Conservation (phyloP, 352 stramenopile species). For the Elongisporangium undulatum region DNA sequence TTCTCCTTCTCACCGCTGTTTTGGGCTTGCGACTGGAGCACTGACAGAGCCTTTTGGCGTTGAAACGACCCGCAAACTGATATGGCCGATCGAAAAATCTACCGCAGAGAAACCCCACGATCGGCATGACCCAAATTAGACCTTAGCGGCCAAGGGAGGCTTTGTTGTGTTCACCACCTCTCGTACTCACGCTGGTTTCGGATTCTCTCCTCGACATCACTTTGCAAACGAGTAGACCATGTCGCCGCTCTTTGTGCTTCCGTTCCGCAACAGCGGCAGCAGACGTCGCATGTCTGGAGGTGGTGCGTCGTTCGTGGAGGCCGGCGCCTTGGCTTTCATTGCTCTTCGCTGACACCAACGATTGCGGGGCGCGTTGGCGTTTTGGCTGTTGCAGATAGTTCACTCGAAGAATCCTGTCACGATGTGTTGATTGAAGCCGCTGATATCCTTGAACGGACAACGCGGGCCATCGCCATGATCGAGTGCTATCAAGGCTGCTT, state of each 20-base stretch:
- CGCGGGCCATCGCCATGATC: conserved; percentile 22
- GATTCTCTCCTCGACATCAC: background rate
- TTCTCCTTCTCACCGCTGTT: background rate
- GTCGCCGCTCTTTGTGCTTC: conserved; percentile 15
- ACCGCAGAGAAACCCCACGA: too few species aligned
- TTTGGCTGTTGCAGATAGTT: background rate
- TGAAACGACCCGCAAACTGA: background rate
- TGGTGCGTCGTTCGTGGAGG: too few species aligned
- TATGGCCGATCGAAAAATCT: too few species aligned
- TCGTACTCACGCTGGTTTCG: background rate
- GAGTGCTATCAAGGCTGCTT: conserved; percentile 47
- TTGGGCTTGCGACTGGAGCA: background rate
- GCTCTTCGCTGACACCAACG: too few species aligned
- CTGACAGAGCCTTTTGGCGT: background rate
- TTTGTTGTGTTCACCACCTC: background rate
- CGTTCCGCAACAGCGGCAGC: conserved; percentile 10
- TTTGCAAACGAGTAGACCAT: conserved; percentile 3
- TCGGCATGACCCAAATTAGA: background rate
- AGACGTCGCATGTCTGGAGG: background rate
- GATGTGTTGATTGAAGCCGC: conserved; percentile 34
- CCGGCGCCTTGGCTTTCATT: too few species aligned
- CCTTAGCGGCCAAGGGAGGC: background rate
- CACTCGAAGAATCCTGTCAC: conserved; percentile 15
- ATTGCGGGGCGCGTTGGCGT: background rate
- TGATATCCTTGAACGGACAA: conserved; percentile 27